phyloP scores from a whole-genome alignment of 768 basidiomycete genomes.

The Infundibulicybe gibba region DNA sequence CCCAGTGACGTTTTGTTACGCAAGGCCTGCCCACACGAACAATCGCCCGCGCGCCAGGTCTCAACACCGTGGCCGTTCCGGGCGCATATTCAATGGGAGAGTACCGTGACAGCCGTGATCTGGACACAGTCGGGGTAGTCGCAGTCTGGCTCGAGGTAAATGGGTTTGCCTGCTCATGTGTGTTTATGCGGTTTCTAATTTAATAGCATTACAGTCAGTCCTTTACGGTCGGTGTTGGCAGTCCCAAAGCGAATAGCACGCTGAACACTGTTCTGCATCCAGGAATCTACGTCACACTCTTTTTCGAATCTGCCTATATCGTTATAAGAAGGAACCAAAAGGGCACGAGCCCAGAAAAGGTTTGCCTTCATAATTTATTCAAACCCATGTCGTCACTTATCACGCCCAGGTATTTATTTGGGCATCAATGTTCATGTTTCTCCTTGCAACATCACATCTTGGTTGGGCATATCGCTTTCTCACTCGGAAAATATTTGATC shows the following conservation, averaged over 20 bases:
- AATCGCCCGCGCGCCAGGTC: no score
- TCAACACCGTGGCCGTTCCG: no score
- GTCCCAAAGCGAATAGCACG: not conserved
- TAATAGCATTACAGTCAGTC: not conserved
- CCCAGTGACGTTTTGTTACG: no score
- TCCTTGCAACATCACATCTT: slow-evolving; percentile 17
- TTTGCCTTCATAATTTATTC: not conserved
- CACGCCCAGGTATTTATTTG: slow-evolving; percentile 16
- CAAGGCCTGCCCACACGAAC: no score
- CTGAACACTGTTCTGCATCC: not conserved
- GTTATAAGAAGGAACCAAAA: slow-evolving; percentile 10
- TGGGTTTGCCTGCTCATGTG: not conserved
- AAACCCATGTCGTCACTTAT: not conserved
- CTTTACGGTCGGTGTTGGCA: slow-evolving; percentile 2
- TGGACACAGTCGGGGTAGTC: not conserved
- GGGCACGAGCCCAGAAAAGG: slow-evolving; percentile 6
- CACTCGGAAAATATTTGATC: no score
- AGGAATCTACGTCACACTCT: slow-evolving; percentile 15
- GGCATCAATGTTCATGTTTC: slow-evolving; percentile 19
- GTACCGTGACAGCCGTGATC: no score
- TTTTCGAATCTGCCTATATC: slow-evolving; percentile 12
- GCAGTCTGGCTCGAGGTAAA: slow-evolving; percentile 14
- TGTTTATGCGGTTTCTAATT: not conserved
- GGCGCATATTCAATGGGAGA: no score
- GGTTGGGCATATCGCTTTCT: slow-evolving; percentile 4